Conservation (phyloP, 139 green algal species). For the Chlorella ohadii region DNA sequence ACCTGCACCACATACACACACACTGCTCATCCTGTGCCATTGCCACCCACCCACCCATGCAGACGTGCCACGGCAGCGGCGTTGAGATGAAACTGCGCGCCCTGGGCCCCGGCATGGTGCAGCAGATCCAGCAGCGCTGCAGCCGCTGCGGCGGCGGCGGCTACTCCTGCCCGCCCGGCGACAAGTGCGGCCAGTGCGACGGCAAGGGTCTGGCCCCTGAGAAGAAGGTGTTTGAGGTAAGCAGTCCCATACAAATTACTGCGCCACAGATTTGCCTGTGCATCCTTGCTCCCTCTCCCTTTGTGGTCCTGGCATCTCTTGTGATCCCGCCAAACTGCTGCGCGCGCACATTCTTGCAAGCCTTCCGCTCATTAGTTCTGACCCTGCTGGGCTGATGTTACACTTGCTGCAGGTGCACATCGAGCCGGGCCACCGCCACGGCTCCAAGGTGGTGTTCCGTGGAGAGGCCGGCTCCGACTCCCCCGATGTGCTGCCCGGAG, state of each 20-base stretch:
- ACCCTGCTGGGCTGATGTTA: no score
- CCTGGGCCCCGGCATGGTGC: conserved; percentile 98
- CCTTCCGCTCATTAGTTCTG: no score
- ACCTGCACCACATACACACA: no score
- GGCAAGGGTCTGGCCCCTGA: conserved; percentile 84
- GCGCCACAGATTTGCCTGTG: no score
- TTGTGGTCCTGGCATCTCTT: no score
- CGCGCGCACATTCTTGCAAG: no score
- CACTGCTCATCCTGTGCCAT: no score
- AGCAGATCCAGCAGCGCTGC: conserved; percentile 98
- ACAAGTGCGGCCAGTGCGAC: conserved; percentile 85
- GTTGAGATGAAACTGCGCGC: conserved; percentile 92
- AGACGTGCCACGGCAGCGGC: conserved; percentile 89
- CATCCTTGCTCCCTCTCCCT: no score
- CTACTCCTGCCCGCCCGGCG: conserved; percentile 63
- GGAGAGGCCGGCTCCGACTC: conserved; percentile 92
- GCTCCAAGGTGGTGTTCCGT: conserved; percentile 88
- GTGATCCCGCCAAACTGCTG: no score
- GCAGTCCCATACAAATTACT: background rate
- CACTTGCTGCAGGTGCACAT: conserved; percentile 76
- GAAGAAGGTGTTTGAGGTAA: conserved; percentile 95
- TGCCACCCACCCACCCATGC: conserved; percentile 2
- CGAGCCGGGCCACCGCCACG: conserved; percentile 92
- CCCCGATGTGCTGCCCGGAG: conserved; percentile 88
- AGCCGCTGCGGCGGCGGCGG: conserved; percentile 82